Conservation (phyloP, 192 early-diverging fungal genomes). For the Radiomyces spectabilis region DNA sequence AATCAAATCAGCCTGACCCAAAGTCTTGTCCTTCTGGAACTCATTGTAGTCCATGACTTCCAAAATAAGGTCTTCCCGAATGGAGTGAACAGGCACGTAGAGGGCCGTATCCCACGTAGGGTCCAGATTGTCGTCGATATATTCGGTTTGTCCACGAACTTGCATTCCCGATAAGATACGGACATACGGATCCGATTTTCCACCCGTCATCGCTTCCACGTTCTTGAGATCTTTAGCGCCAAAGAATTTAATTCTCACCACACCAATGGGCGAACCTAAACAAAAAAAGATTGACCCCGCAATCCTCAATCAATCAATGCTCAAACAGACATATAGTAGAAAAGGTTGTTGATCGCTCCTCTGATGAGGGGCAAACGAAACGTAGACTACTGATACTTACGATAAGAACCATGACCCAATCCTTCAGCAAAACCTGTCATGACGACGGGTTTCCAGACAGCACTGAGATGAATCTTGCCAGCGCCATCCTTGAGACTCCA, state of each 20-base stretch:
- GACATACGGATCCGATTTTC: slow-evolving; percentile 91
- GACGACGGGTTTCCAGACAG: slow-evolving; percentile 71
- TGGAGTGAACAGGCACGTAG: slow-evolving; percentile 75
- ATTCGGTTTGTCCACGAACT: slow-evolving; percentile 66
- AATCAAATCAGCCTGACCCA: slow-evolving; percentile 63
- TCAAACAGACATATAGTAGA: no score
- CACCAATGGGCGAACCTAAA: slow-evolving; percentile 59
- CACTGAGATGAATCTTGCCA: slow-evolving; percentile 33
- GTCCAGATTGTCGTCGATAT: slow-evolving; percentile 75
- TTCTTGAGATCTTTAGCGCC: slow-evolving; percentile 75
- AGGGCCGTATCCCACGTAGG: slow-evolving; percentile 91
- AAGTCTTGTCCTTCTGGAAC: slow-evolving; percentile 73
- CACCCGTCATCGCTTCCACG: slow-evolving; percentile 68
- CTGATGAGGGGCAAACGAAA: no score
- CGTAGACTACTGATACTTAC: no score
- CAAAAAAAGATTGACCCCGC: slow-evolving; percentile 7
- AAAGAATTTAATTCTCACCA: slow-evolving; percentile 69
- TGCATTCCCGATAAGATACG: slow-evolving; percentile 58
- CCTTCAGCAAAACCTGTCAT: slow-evolving; percentile 50
- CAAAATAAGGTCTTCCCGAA: slow-evolving; percentile 64
- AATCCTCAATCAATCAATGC: no score
- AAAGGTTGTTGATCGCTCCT: no score
- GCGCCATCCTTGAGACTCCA: slow-evolving; percentile 28
- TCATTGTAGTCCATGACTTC: slow-evolving; percentile 89
- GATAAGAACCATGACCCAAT: slow-evolving; percentile 35